Evolutionary conservation across 768 basidiomycete species (phyloP).

Genomic region (Mycena vitilis): DNA sequence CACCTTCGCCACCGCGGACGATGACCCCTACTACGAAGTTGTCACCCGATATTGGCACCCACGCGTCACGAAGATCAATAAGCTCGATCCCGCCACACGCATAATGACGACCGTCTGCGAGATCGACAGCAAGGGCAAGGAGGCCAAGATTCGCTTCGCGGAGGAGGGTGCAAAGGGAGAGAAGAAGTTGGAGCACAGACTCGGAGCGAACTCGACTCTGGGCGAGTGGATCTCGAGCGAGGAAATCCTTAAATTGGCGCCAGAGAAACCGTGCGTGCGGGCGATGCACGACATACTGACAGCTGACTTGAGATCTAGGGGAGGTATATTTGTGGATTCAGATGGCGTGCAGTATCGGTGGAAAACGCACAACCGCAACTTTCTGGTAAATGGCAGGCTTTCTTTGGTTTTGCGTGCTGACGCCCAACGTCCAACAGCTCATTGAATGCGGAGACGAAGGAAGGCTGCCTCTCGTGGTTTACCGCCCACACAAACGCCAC

Average conservation of each 20-base stretch:
- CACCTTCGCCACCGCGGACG: conserved; percentile 54
- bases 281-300: background rate
- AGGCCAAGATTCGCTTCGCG: conserved; percentile 53
- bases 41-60: conserved; percentile 69
- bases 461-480: conserved; percentile 54
- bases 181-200: too few species aligned
- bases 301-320: conserved; percentile 38
- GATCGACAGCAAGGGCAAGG: conserved; percentile 36
- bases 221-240: conserved; percentile 55
- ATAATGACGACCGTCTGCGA: conserved; percentile 42
- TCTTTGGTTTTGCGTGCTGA: background rate
- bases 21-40: conserved; percentile 62
- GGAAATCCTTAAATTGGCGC: conserved; percentile 51
- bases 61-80: conserved; percentile 61
- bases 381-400: conserved; percentile 49
- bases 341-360: conserved; percentile 55
- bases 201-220: conserved; percentile 18
- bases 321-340: conserved; percentile 53
- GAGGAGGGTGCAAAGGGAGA: conserved; percentile 37
- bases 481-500: conserved; percentile 59
- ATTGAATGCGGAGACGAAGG: conserved; percentile 55
- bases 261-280: conserved; percentile 43
- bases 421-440: conserved; percentile 55
- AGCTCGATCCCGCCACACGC: conserved; percentile 51
- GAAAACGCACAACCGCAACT: conserved; percentile 57